Evolutionary conservation across 257 asterid genomes (phyloP).

Genomic region (Jacaranda copaia): DNA sequence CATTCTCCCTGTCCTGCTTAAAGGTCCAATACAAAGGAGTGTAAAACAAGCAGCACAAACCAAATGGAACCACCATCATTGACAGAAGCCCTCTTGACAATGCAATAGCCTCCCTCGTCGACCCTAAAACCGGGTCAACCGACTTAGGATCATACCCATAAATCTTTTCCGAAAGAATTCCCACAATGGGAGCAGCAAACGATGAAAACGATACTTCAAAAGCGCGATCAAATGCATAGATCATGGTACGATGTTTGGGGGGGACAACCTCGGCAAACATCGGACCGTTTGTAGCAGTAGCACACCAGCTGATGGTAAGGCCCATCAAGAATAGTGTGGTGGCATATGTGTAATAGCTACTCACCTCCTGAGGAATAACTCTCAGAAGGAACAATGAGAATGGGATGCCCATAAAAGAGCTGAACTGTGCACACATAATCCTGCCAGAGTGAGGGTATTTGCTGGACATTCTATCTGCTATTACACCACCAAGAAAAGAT

Average conservation of each 20-base stretch:
- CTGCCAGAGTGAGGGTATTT: conserved; percentile 84
- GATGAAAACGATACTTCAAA: conserved; percentile 93
- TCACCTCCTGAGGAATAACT: conserved; percentile 65
- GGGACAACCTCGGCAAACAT: conserved; percentile 99
- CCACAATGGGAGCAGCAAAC: conserved; percentile 91
- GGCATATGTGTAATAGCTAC: conserved; percentile 72
- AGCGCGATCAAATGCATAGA: conserved; percentile 93
- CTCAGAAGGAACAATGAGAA: conserved; percentile 80
- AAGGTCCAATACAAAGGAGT: conserved; percentile 90
- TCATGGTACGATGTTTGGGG: conserved; percentile 89
- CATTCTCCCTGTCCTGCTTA: conserved; percentile 81
- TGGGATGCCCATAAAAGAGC: conserved; percentile 93
- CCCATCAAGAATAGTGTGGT: conserved; percentile 86
- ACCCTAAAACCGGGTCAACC: conserved; percentile 77
- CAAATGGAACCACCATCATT: conserved; percentile 94
- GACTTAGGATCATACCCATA: conserved; percentile 83
- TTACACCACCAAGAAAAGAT: conserved; percentile 83
- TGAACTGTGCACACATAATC: conserved; percentile 92
- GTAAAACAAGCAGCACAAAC: conserved; percentile 86
- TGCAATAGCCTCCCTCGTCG: conserved; percentile 76
- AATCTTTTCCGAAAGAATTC: conserved; percentile 84
- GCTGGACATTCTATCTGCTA: conserved; percentile 76
- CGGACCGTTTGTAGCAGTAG: conserved; percentile 91
- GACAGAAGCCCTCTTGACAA: conserved; percentile 85
- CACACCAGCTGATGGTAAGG: conserved; percentile 88